Evolutionary conservation across 2,329 filamentous ascomycete species (phyloP).

Genomic region (Nothomitra cinnamomea): DNA sequence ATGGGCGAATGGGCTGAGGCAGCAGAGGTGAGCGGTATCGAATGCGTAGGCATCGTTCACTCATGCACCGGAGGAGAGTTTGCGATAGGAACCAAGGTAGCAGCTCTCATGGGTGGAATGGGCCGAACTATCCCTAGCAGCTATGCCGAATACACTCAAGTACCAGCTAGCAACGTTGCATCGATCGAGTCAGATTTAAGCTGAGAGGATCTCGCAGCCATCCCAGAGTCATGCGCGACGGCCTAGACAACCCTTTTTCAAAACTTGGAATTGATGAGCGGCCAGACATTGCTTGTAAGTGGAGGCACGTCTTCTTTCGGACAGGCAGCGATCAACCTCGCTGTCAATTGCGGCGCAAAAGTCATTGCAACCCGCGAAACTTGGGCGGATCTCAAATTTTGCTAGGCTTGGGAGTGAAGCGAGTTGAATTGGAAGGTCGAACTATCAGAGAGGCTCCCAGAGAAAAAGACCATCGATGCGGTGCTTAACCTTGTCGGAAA

Average conservation of each 20-base stretch:
- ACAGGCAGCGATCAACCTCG: conserved; percentile 23
- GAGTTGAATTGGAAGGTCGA: conserved; percentile 15
- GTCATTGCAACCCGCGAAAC: conserved; percentile 24
- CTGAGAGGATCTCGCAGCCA: conserved; percentile 25
- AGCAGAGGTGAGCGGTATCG: conserved; percentile 23
- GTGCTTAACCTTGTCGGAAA: conserved; percentile 26
- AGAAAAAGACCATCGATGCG: conserved; percentile 19
- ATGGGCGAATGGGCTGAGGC: conserved; percentile 25
- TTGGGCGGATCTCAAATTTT: conserved; percentile 13
- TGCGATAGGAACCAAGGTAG: conserved; percentile 19
- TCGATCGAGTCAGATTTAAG: conserved; percentile 15
- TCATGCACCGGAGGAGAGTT: conserved; percentile 21
- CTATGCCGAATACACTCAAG: conserved; percentile 24
- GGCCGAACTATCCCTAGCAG: conserved; percentile 23
- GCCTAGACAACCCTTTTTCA: conserved; percentile 25
- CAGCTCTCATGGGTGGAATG: conserved; percentile 27
- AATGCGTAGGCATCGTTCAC: conserved; percentile 27
- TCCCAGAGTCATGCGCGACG: conserved; percentile 25
- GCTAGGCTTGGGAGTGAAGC: conserved; percentile 15
- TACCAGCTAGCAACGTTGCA: conserved; percentile 20
- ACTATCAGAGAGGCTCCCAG: conserved; percentile 10
- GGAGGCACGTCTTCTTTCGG: conserved; percentile 27
- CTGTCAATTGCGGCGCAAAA: conserved; percentile 19
- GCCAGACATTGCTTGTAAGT: conserved; percentile 23
- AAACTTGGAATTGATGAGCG: conserved; percentile 19